Evolutionary conservation across 495 filamentous ascomycete species (phyloP).

Genomic region (Podospora bellae-mahoneyi): DNA sequence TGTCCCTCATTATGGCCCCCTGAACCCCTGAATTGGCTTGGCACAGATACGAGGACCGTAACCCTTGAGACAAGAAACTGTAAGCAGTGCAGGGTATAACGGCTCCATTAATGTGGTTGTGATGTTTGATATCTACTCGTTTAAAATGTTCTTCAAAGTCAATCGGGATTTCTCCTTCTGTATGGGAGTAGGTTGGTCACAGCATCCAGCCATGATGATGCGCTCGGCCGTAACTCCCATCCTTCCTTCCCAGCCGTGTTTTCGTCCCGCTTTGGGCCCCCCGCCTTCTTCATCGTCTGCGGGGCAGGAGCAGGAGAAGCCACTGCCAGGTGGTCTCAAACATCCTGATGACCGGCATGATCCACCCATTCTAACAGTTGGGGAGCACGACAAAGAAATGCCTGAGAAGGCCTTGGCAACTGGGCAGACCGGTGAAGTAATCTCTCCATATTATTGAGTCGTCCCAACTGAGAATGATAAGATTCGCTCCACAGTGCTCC

Average conservation of each 20-base stretch:
- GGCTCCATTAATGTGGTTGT: too few species aligned
- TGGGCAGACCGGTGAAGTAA: neutral
- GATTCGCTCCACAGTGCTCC: neutral
- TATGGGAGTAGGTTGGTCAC: neutral
- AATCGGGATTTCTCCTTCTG: too few species aligned
- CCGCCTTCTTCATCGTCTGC: neutral
- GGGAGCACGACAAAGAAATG: neutral
- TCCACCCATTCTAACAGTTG: neutral
- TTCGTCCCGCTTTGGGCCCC: neutral
- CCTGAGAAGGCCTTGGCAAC: neutral
- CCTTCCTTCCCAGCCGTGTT: neutral
- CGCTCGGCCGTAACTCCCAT: neutral
- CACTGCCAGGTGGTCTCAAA: too few species aligned
- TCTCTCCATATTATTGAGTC: neutral
- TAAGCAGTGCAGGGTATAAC: too few species aligned
- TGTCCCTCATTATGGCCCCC: too few species aligned
- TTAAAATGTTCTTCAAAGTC: too few species aligned
- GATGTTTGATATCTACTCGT: too few species aligned
- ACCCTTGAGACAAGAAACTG: too few species aligned
- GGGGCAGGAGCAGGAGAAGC: neutral
- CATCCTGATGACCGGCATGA: neutral
- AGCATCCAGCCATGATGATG: neutral
- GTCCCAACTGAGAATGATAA: neutral
- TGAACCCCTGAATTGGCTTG: too few species aligned
- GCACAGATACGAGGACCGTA: too few species aligned